Percentiles rank a stretch among this genome's conserved stretches.
Conservation (phyloP, 225 moss, liverwort and hornwort genomes). For the Anthoceros angustus region DNA sequence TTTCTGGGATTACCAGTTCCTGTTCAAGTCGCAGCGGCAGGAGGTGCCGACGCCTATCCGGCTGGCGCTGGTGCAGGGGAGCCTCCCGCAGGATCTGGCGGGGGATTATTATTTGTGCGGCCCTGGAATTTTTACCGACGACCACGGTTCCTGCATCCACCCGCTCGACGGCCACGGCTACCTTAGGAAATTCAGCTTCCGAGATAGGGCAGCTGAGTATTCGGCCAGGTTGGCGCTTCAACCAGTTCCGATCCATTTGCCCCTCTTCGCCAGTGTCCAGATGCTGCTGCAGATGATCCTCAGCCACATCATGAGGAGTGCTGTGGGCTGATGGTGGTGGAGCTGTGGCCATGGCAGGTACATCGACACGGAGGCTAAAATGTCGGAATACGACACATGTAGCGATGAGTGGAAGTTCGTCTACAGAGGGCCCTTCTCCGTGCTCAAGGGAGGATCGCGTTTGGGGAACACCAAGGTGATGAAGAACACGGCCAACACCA, state of each 20-base stretch:
- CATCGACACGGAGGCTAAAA: slow-evolving; percentile 17
- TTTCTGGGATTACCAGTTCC: slow-evolving; percentile 29
- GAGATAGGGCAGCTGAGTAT: slow-evolving; percentile 11
- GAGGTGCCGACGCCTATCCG: slow-evolving; percentile 18
- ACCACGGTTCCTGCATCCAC: slow-evolving; percentile 23
- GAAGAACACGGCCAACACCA: slow-evolving; percentile 30
- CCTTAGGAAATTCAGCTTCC: slow-evolving; percentile 21
- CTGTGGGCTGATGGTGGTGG: neutral
- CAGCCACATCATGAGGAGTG: too few relatives aligned
- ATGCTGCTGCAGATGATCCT: too few relatives aligned
- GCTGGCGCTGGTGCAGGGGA: slow-evolving; percentile 17
- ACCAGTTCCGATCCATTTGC: too few relatives aligned
- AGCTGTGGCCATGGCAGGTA: slow-evolving; percentile 7
- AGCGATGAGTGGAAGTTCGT: slow-evolving; percentile 23
- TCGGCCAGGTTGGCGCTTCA: slow-evolving; percentile 14
- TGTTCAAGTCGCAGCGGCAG: slow-evolving; percentile 17
- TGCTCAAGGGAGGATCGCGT: slow-evolving; percentile 15
- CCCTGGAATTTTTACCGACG: slow-evolving; percentile 20
- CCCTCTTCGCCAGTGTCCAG: too few relatives aligned
- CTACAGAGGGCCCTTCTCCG: slow-evolving; percentile 21
- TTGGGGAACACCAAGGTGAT: slow-evolving; percentile 20
- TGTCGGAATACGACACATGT: slow-evolving; percentile 20
- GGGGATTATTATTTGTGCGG: slow-evolving; percentile 23
- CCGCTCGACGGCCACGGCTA: slow-evolving; percentile 30
- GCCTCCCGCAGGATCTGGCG: slow-evolving; percentile 12